Evolutionary conservation across 306 rosid species (phyloP).

Genomic region (Prunus padus): DNA sequence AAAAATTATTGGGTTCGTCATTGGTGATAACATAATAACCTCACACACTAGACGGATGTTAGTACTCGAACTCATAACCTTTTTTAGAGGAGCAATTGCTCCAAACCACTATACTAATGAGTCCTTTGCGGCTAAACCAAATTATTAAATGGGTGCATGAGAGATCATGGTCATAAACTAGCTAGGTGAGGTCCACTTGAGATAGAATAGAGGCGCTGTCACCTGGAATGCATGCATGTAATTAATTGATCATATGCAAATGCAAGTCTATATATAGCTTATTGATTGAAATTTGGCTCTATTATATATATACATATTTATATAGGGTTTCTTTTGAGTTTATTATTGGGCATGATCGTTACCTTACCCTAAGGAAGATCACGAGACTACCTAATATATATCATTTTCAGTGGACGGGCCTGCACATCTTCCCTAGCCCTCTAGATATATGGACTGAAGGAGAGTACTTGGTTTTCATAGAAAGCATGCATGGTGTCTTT

Average conservation of each 20-base stretch:
- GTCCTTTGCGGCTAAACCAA: no score
- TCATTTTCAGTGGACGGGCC: constrained; percentile 15
- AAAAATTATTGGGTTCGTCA: no score
- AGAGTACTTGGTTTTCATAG: no score
- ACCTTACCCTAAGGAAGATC: neutral
- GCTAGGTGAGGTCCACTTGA: neutral
- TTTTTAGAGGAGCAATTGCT: rapidly evolving
- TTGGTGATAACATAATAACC: rapidly evolving
- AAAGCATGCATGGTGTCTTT: no score
- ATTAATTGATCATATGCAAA: neutral
- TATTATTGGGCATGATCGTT: constrained; percentile 13
- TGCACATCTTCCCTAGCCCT: neutral
- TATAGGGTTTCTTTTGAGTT: constrained; percentile 15
- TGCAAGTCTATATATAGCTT: neutral
- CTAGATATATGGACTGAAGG: no score
- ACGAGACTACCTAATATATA: neutral
- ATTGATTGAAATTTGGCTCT: neutral
- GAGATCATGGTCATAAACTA: no score
- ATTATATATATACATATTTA: neutral
- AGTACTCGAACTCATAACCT: no score
- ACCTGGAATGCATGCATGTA: neutral
- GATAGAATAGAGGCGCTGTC: neutral
- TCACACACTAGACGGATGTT: no score
- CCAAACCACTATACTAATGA: no score
- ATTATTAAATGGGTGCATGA: no score